Percentiles rank a stretch among this genome's conserved stretches.
Conservation (phyloP, 805 yeast genomes). For the Cyberlindnera saturnus region DNA sequence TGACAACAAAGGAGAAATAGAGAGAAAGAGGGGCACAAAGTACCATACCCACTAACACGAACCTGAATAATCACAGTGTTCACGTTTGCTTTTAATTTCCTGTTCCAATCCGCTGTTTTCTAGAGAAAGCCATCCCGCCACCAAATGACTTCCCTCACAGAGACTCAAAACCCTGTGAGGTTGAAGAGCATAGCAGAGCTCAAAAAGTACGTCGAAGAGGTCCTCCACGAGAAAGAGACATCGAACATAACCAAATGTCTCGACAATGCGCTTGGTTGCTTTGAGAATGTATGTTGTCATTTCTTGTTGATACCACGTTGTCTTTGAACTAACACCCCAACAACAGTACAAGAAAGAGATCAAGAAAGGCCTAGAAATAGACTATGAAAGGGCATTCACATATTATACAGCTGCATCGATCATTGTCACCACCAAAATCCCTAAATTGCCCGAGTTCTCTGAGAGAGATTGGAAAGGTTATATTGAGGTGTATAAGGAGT, state of each 20-base stretch:
- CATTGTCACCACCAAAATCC: slow-evolving; percentile 5
- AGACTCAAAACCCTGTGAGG: not conserved
- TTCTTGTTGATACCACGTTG: not conserved
- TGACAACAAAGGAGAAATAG: too few relatives aligned
- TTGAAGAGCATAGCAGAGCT: slow-evolving; percentile 7
- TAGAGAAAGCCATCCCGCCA: not conserved
- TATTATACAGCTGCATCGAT: slow-evolving; percentile 8
- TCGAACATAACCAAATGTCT: slow-evolving; percentile 2
- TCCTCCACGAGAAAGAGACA: slow-evolving; percentile 5
- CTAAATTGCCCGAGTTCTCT: slow-evolving; percentile 1
- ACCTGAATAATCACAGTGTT: too few relatives aligned
- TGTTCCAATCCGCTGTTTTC: not conserved
- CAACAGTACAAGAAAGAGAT: slow-evolving; percentile 10
- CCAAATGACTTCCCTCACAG: slow-evolving; percentile 3
- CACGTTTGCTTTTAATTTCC: too few relatives aligned
- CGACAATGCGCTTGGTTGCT: slow-evolving; percentile 11
- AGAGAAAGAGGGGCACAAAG: too few relatives aligned
- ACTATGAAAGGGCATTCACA: slow-evolving; percentile 14
- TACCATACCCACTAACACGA: too few relatives aligned
- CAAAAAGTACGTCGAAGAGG: slow-evolving; percentile 6
- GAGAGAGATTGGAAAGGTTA: not conserved
- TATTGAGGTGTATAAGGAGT: slow-evolving; percentile 1
- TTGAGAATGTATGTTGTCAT: slow-evolving; percentile 9
- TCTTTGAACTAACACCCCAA: slow-evolving; percentile 1
- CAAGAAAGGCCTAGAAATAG: slow-evolving; percentile 4